A percentile compares a stretch with the other conserved stretches of the same genome.
These are phyloP conservation scores for Hysterium pulicare DNA, from an alignment of 2,329 filamentous ascomycete species.

Conservation along the genomic window DNA sequence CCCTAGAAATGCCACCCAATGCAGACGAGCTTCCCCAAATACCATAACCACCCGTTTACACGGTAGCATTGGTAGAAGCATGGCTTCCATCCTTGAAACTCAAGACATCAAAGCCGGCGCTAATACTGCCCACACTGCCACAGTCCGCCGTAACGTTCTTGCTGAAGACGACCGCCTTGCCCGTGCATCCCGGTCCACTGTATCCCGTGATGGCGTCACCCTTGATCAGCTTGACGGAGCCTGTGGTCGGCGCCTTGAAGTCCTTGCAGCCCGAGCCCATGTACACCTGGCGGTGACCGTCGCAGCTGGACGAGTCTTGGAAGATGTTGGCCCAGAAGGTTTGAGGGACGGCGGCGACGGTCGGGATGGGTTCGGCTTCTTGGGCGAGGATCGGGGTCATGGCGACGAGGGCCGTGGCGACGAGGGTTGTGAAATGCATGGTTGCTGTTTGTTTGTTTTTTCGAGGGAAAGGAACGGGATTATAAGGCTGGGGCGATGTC, in stretches of 20 bases:
- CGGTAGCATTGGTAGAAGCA: too few species aligned
- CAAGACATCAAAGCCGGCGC: background rate
- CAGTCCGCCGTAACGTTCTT: background rate
- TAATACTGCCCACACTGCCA: background rate
- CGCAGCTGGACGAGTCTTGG: background rate
- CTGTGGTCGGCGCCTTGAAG: background rate
- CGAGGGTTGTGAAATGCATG: background rate
- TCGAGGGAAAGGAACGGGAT: background rate
- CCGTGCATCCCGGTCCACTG: background rate
- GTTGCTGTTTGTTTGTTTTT: background rate
- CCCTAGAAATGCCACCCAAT: too few species aligned
- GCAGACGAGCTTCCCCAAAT: too few species aligned
- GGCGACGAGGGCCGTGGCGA: background rate
- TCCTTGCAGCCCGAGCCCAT: background rate
- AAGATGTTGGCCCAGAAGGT: background rate
- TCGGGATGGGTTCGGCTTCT: background rate
- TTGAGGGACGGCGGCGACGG: background rate
- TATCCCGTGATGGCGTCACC: background rate
- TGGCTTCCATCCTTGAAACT: background rate
- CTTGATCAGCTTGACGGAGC: background rate
- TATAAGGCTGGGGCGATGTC: background rate
- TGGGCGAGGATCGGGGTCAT: background rate
- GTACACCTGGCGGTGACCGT: background rate
- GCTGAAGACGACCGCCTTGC: background rate
- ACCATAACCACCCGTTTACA: too few species aligned